Evolutionary conservation across 306 rosid species (phyloP).

Genomic region (Ceratonia siliqua): DNA sequence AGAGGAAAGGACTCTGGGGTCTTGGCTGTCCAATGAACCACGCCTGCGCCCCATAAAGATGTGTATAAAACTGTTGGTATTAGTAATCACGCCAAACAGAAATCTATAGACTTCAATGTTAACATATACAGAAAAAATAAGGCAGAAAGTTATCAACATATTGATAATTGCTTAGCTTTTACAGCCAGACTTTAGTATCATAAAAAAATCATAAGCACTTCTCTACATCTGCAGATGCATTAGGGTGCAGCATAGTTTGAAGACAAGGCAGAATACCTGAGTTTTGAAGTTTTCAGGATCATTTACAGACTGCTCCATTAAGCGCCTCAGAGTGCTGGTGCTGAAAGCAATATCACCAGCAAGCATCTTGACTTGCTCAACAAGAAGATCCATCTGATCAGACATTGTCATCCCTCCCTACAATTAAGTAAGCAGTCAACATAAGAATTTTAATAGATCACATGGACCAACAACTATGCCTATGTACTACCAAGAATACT

Average conservation of each 20-base stretch:
- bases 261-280: slow-evolving; percentile 56
- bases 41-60: slow-evolving; percentile 4
- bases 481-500: slow-evolving; percentile 14
- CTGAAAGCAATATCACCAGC: slow-evolving; percentile 96
- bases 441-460: slow-evolving; percentile 15
- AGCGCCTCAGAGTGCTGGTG: slow-evolving; percentile 96
- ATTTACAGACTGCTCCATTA: slow-evolving; percentile 82
- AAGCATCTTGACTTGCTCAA: slow-evolving; percentile 98
- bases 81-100: slow-evolving; percentile 20
- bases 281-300: slow-evolving; percentile 78
- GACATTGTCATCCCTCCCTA: slow-evolving; percentile 89
- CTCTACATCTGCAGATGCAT: neutral
- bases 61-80: neutral
- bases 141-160: neutral
- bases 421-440: slow-evolving; percentile 32
- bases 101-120: neutral
- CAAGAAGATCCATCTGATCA: slow-evolving; percentile 96
- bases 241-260: neutral
- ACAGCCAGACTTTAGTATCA: neutral
- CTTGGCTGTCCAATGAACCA: neutral
- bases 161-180: neutral
- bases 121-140: neutral
- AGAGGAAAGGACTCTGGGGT: neutral
- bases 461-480: slow-evolving; percentile 2
- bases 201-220: neutral